Evolutionary conservation across 2,329 filamentous ascomycete genomes (phyloP), one percentile per base, ranked within the genome.

Genomic region (Ophiosphaerella herpotricha): DNA sequence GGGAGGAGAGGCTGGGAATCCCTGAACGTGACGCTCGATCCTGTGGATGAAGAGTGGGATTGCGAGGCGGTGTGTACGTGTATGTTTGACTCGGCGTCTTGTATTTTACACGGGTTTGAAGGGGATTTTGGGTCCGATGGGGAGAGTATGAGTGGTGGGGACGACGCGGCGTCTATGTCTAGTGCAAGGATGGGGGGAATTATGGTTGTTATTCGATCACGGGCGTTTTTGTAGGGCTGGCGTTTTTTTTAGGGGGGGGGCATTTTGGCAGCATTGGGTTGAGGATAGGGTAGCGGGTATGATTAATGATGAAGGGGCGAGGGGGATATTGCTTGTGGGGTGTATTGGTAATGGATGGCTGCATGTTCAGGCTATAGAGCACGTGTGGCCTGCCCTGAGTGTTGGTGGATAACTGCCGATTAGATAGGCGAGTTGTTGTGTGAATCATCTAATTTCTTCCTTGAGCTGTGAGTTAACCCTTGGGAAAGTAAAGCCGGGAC

Each of bases 201-300:
- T 33, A 53, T 66, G 43, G 60, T 69, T 34, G 51, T 70, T 43
- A 70, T 71, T n/a, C 37, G 67, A 58, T 68, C 64, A 11, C 61
- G 68, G 66, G 68, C 68, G 61, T 71, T 71, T 54, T 55, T 71
- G 51, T 71, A 46, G 35, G 43, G 4, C 18, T 21, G 18, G 18
- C 18, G 1, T 21, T 21, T 21, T 21, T 21, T 21, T 21, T 18
- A 18, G 4, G 18, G 18, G 18, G 18, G 18, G 18, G 18, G 18
- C 18, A 3, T 21, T 21, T 21, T 21, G 4, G 18, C 18, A 5
- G 4, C 18, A 21, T 21, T 21, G 18, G 18, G 18, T 21, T 21
- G 18, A 21, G 18, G 18, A 21, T 21, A 4, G 18, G 18, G 18
- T 21, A 3, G 18, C 18, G 18, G 18, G 18, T 21, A 21, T 21